These are phyloP conservation scores for Phytophthora fragariaefolia DNA, from an alignment of 352 stramenopile genomes.

Conservation along the genomic window DNA sequence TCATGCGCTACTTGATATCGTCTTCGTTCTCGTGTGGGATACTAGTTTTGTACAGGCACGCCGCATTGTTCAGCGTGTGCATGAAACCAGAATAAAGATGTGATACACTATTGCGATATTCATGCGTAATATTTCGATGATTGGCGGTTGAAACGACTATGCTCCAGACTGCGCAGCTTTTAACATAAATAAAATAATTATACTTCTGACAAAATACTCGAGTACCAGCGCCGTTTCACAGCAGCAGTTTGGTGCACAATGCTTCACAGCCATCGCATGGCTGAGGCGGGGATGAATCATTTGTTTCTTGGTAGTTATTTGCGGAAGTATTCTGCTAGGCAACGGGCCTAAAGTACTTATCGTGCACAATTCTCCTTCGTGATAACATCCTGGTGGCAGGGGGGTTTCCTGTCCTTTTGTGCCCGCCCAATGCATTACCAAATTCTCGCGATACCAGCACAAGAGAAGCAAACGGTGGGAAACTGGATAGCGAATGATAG, in stretches of 20 bases:
- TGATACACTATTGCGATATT: neutral
- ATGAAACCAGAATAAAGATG: conserved; percentile 25
- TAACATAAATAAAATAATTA: no score
- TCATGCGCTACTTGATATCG: conserved; percentile 69
- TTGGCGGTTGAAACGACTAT: no score
- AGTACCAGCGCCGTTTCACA: neutral
- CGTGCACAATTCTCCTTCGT: conserved; percentile 6
- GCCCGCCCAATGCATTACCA: neutral
- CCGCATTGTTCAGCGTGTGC: conserved; percentile 50
- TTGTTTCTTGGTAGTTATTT: conserved; percentile 2
- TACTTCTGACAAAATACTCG: no score
- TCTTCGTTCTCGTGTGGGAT: conserved; percentile 64
- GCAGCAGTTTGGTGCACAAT: neutral
- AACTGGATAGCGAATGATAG: neutral
- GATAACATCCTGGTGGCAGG: no score
- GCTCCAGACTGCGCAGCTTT: no score
- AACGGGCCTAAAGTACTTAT: neutral
- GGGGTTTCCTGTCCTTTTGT: neutral
- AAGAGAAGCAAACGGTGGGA: neutral
- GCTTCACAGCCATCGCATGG: neutral
- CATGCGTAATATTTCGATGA: no score
- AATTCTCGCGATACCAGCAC: neutral
- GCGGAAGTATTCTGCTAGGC: neutral
- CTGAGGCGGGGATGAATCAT: conserved; percentile 3
- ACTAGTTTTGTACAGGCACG: conserved; percentile 45